phyloP scores from a whole-genome alignment of 371 early-diverging fungal species.

The Batkoa obscura region DNA sequence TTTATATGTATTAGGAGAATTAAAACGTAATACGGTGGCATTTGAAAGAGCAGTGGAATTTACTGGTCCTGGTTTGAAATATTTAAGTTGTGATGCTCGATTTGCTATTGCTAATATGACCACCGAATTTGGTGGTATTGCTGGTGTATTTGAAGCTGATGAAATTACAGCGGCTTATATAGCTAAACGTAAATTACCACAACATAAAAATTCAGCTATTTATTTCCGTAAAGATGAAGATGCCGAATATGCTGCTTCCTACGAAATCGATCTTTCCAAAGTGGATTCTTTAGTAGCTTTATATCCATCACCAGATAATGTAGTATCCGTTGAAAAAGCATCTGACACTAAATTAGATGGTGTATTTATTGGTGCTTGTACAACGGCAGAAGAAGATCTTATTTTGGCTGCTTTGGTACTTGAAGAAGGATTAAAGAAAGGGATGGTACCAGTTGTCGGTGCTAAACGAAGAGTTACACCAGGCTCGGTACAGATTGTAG shows the following conservation, averaged over 20 bases:
- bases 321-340: conserved; percentile 33
- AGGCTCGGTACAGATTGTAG: conserved; percentile 56
- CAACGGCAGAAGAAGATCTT: conserved; percentile 65
- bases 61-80: conserved; percentile 48
- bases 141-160: conserved; percentile 55
- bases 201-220: conserved; percentile 39
- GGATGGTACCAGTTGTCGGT: conserved; percentile 26
- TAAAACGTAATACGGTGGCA: conserved; percentile 63
- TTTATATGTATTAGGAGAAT: conserved; percentile 49
- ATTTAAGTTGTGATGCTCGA: conserved; percentile 56
- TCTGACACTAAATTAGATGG: conserved; percentile 46
- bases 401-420: conserved; percentile 52
- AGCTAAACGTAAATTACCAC: conserved; percentile 38
- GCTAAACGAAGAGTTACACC: conserved; percentile 51
- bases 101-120: conserved; percentile 67
- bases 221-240: conserved; percentile 51
- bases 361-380: conserved; percentile 60
- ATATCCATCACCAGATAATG: conserved; percentile 57
- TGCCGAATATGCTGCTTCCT: conserved; percentile 52
- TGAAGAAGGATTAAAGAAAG: conserved; percentile 46
- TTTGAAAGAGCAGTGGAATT: conserved; percentile 61
- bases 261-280: conserved; percentile 40
- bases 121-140: conserved; percentile 66
- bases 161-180: conserved; percentile 48
- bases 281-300: conserved; percentile 49